phyloP scores from a whole-genome alignment of 192 early-diverging fungal species.

The Coemansia sp. region DNA sequence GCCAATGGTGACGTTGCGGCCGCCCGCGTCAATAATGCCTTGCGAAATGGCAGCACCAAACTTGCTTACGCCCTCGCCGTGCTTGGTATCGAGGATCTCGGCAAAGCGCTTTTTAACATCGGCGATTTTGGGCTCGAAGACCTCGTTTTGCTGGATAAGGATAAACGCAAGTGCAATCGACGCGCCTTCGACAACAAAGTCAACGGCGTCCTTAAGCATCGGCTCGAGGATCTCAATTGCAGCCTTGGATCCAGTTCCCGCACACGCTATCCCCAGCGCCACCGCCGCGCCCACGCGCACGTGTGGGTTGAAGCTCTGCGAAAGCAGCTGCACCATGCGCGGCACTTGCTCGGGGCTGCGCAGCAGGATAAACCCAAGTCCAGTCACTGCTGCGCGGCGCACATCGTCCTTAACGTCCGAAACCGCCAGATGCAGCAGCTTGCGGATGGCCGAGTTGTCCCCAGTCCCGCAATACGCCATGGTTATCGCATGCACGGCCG shows the following conservation, averaged over 20 bases:
- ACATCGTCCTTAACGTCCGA: constrained; percentile 99
- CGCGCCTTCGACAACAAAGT: constrained; percentile 97
- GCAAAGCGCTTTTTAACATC: constrained; percentile 85
- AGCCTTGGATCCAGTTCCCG: constrained; percentile 89
- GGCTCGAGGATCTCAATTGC: constrained; percentile 95
- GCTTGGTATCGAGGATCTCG: constrained; percentile 87
- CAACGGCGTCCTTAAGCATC: constrained; percentile 95
- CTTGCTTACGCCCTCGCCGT: constrained; percentile 89
- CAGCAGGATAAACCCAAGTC: constrained; percentile 94
- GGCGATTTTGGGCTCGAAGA: constrained; percentile 77
- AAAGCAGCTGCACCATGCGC: constrained; percentile 94
- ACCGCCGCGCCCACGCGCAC: constrained; percentile 96
- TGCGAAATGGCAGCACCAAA: constrained; percentile 96
- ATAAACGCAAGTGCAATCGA: constrained; percentile 95
- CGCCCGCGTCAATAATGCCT: constrained; percentile 98
- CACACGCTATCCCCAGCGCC: constrained; percentile 97
- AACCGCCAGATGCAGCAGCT: constrained; percentile 95
- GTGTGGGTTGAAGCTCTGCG: constrained; percentile 99
- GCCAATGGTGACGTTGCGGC: constrained; percentile 96
- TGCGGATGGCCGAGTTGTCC: constrained; percentile 94
- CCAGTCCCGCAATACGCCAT: constrained; percentile 99
- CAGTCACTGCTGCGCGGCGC: constrained; percentile 96
- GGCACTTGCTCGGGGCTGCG: constrained; percentile 95
- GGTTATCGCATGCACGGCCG: constrained; percentile 95
- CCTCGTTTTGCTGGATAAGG: constrained; percentile 94